These are phyloP conservation scores for Ottelia alismoides DNA, from an alignment of 106 monocot genomes.

Conservation along the genomic window DNA sequence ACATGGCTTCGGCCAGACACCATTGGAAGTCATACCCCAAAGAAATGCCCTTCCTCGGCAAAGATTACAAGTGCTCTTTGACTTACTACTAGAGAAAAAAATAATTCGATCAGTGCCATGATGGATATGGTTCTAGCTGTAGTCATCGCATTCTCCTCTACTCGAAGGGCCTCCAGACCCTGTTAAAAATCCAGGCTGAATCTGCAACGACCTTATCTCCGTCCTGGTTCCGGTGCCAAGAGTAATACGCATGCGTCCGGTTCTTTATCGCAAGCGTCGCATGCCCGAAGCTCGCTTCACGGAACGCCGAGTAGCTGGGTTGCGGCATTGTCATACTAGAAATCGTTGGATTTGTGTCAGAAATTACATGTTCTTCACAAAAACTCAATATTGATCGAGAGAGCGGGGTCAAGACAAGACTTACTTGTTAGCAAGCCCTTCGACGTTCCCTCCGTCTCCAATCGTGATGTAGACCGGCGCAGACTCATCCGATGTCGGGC, in stretches of 20 bases:
- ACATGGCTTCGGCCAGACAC: too few relatives aligned
- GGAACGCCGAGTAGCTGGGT: slow-evolving; percentile 16
- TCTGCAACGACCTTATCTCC: slow-evolving; percentile 3
- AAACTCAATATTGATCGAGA: too few relatives aligned
- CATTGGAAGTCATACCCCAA: too few relatives aligned
- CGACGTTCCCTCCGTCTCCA: slow-evolving; percentile 29
- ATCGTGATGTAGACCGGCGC: slow-evolving; percentile 25
- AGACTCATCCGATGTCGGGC: slow-evolving; percentile 6
- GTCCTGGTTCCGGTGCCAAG: slow-evolving; percentile 22
- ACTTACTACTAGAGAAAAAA: too few relatives aligned
- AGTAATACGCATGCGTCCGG: slow-evolving; percentile 15
- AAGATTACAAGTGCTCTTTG: too few relatives aligned
- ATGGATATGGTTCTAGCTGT: too few relatives aligned
- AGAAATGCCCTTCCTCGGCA: too few relatives aligned
- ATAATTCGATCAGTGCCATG: background rate
- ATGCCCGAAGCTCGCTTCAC: slow-evolving; percentile 21
- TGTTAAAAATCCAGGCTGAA: slow-evolving; percentile 16
- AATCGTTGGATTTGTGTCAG: too few relatives aligned
- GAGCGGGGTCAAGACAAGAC: too few relatives aligned
- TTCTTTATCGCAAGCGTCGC: slow-evolving; percentile 18
- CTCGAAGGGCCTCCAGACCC: slow-evolving; percentile 2
- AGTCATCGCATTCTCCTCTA: too few relatives aligned
- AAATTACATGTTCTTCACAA: too few relatives aligned
- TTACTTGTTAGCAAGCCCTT: slow-evolving; percentile 19
- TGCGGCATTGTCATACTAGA: too few relatives aligned